Base-by-base conservation (phyloP, 108 stramenopile genomes). In the Pelagomonas calceolata region DNA sequence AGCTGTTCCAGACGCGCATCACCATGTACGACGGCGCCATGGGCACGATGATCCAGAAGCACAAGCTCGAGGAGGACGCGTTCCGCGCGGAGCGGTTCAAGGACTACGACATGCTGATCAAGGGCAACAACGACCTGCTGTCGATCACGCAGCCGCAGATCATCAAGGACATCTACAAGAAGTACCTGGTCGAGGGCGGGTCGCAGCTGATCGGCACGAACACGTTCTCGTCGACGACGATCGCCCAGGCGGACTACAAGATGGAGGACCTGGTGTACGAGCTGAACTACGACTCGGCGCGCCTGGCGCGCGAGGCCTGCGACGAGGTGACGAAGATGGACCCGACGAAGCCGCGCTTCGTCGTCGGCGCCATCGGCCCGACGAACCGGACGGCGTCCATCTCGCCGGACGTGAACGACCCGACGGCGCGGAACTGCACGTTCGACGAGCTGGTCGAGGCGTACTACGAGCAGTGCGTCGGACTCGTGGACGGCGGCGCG, bases 41-140 rank as follows among this genome's bases (percentile, higher is more conserved):
- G 98, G 98, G 96, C 46, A 99, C 98, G 60, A 99, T 99, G 98
- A 99, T 99, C 79, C 98, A 98, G 77, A 84, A 81, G 76, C 89
- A 91, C 82, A 91, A 83, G 77, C 81, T 98, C 37, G 92, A 91
- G 32, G 97, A 98, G 74, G 95, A 88, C 69, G 95, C 94, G 60
- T 98, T 90, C 87, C 86, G 98, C 39, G 98, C 95, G 21, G 96
- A 97, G 68, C 84, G 88, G 34, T 97, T 95, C 82, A 90, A 86
- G 74, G 89, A 98, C 68, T 97, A 92, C 91, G 74, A 66, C 65
- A 88, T 87, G 79, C 88, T 88, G 65, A 92, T 94, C 44, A 94
- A 95, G 85, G 97, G 97, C 30, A 98, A 98, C 91, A 98, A 98
- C 73, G 97, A 98, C 81, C 85, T 96, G 87, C 78, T 98, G 76